These are phyloP conservation scores for Exophiala sp. DNA, from an alignment of 2,329 filamentous ascomycete species.

Conservation along the genomic window DNA sequence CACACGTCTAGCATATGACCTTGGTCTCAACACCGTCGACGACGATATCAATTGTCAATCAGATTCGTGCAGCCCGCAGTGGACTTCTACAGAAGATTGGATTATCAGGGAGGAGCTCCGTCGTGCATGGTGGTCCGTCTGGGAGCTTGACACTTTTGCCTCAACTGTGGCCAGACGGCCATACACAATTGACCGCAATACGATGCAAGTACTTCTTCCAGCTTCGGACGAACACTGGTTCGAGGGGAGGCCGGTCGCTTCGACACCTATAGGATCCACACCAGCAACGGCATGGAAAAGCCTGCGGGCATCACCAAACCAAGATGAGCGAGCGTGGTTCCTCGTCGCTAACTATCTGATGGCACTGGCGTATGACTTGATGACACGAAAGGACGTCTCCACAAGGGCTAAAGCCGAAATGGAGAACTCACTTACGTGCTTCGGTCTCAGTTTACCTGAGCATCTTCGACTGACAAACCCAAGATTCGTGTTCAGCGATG, in stretches of 20 bases:
- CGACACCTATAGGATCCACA: background rate
- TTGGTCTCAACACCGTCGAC: slow-evolving; percentile 65
- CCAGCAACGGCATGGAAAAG: slow-evolving; percentile 11
- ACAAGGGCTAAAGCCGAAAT: background rate
- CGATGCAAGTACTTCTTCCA: slow-evolving; percentile 12
- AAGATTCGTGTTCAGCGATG: background rate
- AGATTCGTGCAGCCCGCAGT: background rate
- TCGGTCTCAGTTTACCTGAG: background rate
- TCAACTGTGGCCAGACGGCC: slow-evolving; percentile 11
- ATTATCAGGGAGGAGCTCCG: slow-evolving; percentile 10
- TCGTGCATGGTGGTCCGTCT: slow-evolving; percentile 14
- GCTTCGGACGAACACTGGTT: slow-evolving; percentile 15
- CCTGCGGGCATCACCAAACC: slow-evolving; percentile 10
- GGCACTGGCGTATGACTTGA: background rate
- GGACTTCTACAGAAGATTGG: slow-evolving; percentile 6
- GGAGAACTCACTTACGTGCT: background rate
- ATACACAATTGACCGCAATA: slow-evolving; percentile 9
- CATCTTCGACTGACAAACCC: background rate
- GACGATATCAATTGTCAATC: background rate
- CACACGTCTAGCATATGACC: slow-evolving; percentile 79
- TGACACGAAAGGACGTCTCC: background rate
- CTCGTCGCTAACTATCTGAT: slow-evolving; percentile 13
- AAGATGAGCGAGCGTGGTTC: slow-evolving; percentile 13
- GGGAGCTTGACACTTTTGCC: slow-evolving; percentile 14
- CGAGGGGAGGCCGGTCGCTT: background rate